A percentile compares a stretch with the other conserved stretches of the same genome.
phyloP scores from a whole-genome alignment of 768 basidiomycete species.

The Xerocomus brunneocitrinus region DNA sequence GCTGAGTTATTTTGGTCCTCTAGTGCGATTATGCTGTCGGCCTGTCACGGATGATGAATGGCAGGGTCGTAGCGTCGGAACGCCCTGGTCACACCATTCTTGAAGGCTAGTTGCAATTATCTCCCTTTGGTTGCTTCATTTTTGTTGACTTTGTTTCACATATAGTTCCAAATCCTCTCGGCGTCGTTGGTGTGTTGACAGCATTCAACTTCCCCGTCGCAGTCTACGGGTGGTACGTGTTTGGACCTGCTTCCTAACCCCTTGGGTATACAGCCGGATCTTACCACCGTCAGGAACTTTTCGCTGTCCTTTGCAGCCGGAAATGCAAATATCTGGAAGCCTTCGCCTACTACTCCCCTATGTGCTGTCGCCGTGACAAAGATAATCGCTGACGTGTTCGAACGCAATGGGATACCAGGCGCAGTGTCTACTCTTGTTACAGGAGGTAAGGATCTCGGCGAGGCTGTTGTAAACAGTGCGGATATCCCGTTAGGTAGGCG shows the following conservation, averaged over 20 bases:
- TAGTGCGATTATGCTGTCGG: constrained; percentile 96
- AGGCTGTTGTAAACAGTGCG: constrained; percentile 66
- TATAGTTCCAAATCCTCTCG: constrained; percentile 86
- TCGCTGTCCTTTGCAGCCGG: constrained; percentile 84
- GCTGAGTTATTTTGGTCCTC: constrained; percentile 7
- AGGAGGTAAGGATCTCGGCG: constrained; percentile 78
- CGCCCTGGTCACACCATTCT: constrained; percentile 87
- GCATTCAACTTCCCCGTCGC: constrained; percentile 98
- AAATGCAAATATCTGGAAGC: constrained; percentile 95
- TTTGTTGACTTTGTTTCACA: constrained; percentile 12
- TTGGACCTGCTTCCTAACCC: neutral
- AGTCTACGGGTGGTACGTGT: constrained; percentile 78
- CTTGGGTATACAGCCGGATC: constrained; percentile 4
- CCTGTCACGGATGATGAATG: constrained; percentile 92
- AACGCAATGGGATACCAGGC: constrained; percentile 77
- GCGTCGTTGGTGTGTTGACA: constrained; percentile 68
- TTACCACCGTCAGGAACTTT: constrained; percentile 63
- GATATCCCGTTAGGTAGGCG: constrained; percentile 72
- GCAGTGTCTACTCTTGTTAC: constrained; percentile 80
- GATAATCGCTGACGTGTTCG: constrained; percentile 76
- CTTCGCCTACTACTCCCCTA: constrained; percentile 82
- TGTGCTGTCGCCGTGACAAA: constrained; percentile 89
- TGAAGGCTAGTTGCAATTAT: constrained; percentile 53
- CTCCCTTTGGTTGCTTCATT: constrained; percentile 1
- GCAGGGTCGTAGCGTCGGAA: constrained; percentile 82